These are phyloP conservation scores for Flaveria floridana DNA, from an alignment of 140 eudicot species.

Conservation along the genomic window DNA sequence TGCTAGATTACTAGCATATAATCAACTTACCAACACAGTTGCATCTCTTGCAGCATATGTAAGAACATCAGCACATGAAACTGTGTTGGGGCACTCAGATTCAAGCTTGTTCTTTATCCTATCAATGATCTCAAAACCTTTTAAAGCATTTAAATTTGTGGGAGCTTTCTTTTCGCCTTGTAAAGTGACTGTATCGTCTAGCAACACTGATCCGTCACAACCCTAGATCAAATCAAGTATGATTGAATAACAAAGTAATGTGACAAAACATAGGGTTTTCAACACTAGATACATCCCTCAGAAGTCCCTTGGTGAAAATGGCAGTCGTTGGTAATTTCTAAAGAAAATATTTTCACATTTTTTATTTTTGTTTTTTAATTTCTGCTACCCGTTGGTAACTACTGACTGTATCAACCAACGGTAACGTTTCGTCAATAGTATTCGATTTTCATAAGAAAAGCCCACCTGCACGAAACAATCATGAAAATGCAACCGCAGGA, in stretches of 20 bases:
- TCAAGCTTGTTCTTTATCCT: constrained; percentile 78
- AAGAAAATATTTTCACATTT: too few relatives aligned
- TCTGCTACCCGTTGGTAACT: neutral
- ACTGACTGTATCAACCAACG: neutral
- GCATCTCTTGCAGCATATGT: constrained; percentile 95
- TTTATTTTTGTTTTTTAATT: too few relatives aligned
- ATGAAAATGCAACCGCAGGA: constrained; percentile 81
- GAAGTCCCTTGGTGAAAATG: neutral
- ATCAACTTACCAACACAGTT: constrained; percentile 50
- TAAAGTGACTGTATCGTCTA: constrained; percentile 71
- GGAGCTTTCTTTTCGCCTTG: constrained; percentile 87
- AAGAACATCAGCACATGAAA: constrained; percentile 92
- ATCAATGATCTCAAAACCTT: constrained; percentile 84
- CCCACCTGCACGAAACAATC: constrained; percentile 92
- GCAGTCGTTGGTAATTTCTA: neutral
- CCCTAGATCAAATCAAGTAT: constrained; percentile 48
- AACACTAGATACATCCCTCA: neutral
- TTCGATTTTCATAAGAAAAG: neutral
- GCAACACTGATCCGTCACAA: constrained; percentile 88
- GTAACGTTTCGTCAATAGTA: too few relatives aligned
- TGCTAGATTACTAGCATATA: neutral
- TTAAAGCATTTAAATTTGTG: constrained; percentile 57
- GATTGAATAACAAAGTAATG: neutral
- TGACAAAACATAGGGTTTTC: neutral
- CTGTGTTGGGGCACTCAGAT: constrained; percentile 86